These are phyloP conservation scores for Avena eriantha DNA, from an alignment of 176 grass and related monocot genomes.

Conservation along the genomic window DNA sequence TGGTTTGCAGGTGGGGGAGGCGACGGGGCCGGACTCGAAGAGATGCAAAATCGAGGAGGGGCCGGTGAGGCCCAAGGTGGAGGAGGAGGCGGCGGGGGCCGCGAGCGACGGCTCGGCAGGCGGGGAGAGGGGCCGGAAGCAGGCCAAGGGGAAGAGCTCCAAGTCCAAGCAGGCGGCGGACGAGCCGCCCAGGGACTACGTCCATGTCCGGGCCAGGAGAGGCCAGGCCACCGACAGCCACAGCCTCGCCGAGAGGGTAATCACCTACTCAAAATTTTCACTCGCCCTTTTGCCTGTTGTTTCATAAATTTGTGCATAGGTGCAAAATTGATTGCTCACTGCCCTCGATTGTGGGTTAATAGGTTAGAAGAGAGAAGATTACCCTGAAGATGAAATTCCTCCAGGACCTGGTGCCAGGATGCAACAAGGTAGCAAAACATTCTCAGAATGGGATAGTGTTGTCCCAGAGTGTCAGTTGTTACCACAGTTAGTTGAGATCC, in stretches of 20 bases:
- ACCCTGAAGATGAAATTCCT: conserved; percentile 86
- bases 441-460: neutral
- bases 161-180: conserved; percentile 53
- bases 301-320: neutral
- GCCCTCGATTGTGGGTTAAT: conserved; percentile 18
- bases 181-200: conserved; percentile 84
- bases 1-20: conserved; percentile 51
- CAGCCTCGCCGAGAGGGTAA: conserved; percentile 96
- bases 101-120: conserved; percentile 46
- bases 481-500: neutral
- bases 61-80: conserved; percentile 48
- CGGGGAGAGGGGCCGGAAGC: conserved; percentile 48
- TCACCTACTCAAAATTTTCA: neutral
- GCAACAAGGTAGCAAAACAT: conserved; percentile 71
- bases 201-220: conserved; percentile 92
- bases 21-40: conserved; percentile 46
- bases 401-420: conserved; percentile 87
- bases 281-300: neutral
- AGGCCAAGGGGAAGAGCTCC: conserved; percentile 60
- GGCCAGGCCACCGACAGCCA: conserved; percentile 95
- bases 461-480: neutral
- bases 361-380: conserved; percentile 98
- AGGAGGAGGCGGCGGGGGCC: conserved; percentile 39
- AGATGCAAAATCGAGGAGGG: conserved; percentile 45
- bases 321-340: neutral